Percentiles rank a stretch among this genome's conserved stretches.
Conservation (phyloP, 495 filamentous ascomycete species). For the Viridothelium virens region DNA sequence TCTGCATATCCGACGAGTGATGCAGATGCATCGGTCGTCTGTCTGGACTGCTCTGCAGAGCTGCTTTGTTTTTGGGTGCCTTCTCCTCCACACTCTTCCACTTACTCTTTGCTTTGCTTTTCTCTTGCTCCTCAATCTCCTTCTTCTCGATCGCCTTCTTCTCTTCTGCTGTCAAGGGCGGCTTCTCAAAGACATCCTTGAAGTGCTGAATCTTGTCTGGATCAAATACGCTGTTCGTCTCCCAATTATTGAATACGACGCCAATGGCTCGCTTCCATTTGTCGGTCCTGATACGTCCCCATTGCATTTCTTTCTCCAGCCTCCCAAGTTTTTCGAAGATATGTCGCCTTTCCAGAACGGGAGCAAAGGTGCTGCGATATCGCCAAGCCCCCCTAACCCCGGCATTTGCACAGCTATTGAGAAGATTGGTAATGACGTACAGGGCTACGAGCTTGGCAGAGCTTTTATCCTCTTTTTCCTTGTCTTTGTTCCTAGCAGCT, state of each 20-base stretch:
- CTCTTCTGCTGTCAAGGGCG: slow-evolving; percentile 52
- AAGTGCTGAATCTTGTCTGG: slow-evolving; percentile 68
- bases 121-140: slow-evolving; percentile 62
- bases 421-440: slow-evolving; percentile 80
- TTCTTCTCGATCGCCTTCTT: slow-evolving; percentile 23
- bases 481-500: slow-evolving; percentile 33
- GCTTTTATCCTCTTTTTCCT: slow-evolving; percentile 55
- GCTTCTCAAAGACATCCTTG: slow-evolving; percentile 62
- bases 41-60: slow-evolving; percentile 43
- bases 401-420: slow-evolving; percentile 73
- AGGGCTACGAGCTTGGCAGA: slow-evolving; percentile 71
- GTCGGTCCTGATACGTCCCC: slow-evolving; percentile 77
- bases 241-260: slow-evolving; percentile 69
- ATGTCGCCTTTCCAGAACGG: slow-evolving; percentile 55
- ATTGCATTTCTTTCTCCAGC: slow-evolving; percentile 65
- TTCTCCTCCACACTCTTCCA: slow-evolving; percentile 31
- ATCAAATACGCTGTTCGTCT: slow-evolving; percentile 82
- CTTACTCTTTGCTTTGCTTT: slow-evolving; percentile 43
- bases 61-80: slow-evolving; percentile 32
- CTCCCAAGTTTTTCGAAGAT: slow-evolving; percentile 77
- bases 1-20: slow-evolving; percentile 37
- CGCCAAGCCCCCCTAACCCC: slow-evolving; percentile 86
- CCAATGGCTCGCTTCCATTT: slow-evolving; percentile 85
- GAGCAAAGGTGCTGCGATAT: slow-evolving; percentile 80
- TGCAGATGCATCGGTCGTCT: slow-evolving; percentile 48